phyloP scores from a whole-genome alignment of 768 basidiomycete species.

The Favolaschia claudopus region DNA sequence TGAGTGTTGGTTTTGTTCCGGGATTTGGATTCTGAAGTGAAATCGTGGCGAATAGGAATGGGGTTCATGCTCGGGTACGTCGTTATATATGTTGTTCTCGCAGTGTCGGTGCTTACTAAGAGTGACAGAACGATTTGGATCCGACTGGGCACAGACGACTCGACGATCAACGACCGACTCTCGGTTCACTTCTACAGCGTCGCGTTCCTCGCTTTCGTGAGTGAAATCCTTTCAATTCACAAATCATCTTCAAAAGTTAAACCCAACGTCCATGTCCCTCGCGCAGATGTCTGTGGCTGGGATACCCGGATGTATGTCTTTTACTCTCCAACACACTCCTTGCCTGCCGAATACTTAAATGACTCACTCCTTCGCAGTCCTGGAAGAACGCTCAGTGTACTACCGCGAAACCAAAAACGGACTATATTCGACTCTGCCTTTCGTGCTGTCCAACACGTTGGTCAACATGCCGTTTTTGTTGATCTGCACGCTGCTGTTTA shows the following conservation, averaged over 20 bases:
- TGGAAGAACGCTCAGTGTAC: slow-evolving; percentile 67
- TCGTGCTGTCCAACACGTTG: slow-evolving; percentile 61
- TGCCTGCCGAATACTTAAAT: too few species aligned
- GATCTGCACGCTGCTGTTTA: slow-evolving; percentile 54
- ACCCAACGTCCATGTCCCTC: not conserved
- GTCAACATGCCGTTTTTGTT: slow-evolving; percentile 64
- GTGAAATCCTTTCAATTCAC: too few species aligned
- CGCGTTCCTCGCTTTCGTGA: slow-evolving; percentile 59
- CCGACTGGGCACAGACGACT: slow-evolving; percentile 45
- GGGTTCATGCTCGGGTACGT: slow-evolving; percentile 53
- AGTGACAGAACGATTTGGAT: slow-evolving; percentile 66
- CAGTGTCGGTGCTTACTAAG: slow-evolving; percentile 36
- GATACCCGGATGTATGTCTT: slow-evolving; percentile 55
- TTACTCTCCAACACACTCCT: not conserved
- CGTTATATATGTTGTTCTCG: not conserved
- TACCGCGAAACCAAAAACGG: slow-evolving; percentile 65
- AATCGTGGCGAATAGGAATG: slow-evolving; percentile 40
- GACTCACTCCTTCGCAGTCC: too few species aligned
- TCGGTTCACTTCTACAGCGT: slow-evolving; percentile 66
- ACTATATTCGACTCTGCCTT: slow-evolving; percentile 60
- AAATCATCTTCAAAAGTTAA: slow-evolving; percentile 27
- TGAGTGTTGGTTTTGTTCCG: slow-evolving; percentile 26
- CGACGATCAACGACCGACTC: slow-evolving; percentile 54
- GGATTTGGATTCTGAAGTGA: not conserved
- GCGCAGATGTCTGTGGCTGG: slow-evolving; percentile 65